Base-by-base conservation (phyloP, 2,329 filamentous ascomycete species). In the Pseudogymnoascus sp. region DNA sequence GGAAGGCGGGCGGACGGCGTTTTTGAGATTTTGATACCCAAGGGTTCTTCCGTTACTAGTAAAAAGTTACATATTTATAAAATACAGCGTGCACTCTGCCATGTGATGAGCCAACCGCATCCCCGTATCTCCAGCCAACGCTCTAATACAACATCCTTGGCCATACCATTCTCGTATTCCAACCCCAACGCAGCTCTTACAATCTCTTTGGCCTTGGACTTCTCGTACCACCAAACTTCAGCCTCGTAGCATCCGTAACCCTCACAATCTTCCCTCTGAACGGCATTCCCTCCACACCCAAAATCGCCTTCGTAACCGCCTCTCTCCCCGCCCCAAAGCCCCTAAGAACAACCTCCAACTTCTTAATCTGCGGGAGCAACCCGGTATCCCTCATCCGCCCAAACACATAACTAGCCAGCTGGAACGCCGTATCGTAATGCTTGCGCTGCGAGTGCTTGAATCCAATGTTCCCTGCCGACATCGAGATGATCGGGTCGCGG, bases 151-250 rank as follows among this genome's bases (percentile, higher is more conserved):
- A 31, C 26, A 28, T 31, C 24, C 22, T 4, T n/a, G 22, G 41
- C 41, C 22, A 24, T 24, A 11, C 41, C 41, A 46, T 14, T 40
- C 46, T 61, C 31, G 16, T 31, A 7, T 11, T 19, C 43, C 24
- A 28, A 28, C 19, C 19, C 19, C 19, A 59, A 22, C 69, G 71
- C 89, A 77, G 86, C 85, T 19, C n/a, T 16, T 53, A 53, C 79
- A 98, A 78, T 79, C 95, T 89, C 77, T 93, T 93, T 40, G 87
- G 89, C 75, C 88, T 90, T 75, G 84, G 84, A 79, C 91, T 93
- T 77, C 93, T 90, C 40, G 90, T 91, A 73, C 95, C 96, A 78
- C 93, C 95, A 81, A 98, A 96, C 81, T 99, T 99, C 76, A 98
- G 77, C 71, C 89, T 89, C 62, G 93, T 98, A 41, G 86, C 82